Conservation (phyloP, 805 yeast species). For the Candida alai region DNA sequence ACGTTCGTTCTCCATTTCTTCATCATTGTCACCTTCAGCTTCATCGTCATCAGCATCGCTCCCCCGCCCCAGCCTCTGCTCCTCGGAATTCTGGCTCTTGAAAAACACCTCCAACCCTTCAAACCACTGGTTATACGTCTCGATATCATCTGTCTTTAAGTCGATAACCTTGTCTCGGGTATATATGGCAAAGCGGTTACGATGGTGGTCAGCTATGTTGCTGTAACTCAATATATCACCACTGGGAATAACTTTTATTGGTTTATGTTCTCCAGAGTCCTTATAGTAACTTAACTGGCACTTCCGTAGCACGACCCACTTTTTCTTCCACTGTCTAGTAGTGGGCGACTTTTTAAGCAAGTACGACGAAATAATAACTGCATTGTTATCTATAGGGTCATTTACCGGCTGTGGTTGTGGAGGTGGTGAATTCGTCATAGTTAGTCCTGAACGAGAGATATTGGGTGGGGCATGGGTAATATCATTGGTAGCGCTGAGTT, state of each 20-base stretch:
- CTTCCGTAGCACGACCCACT: slow-evolving; percentile 38
- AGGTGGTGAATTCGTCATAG: too few relatives aligned
- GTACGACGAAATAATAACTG: slow-evolving; percentile 6
- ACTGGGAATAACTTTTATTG: slow-evolving; percentile 27
- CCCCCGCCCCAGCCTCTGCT: not conserved
- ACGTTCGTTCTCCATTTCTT: slow-evolving; percentile 3
- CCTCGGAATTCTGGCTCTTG: not conserved
- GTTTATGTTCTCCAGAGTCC: slow-evolving; percentile 35
- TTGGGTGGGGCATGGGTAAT: too few relatives aligned
- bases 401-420: too few relatives aligned
- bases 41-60: slow-evolving; percentile 4
- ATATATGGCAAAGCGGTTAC: slow-evolving; percentile 20
- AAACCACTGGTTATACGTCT: slow-evolving; percentile 16
- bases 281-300: slow-evolving; percentile 38
- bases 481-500: too few relatives aligned
- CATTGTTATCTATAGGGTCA: slow-evolving; percentile 6
- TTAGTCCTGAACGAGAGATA: too few relatives aligned
- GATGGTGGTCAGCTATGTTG: slow-evolving; percentile 13
- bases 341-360: slow-evolving; percentile 7
- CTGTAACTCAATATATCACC: slow-evolving; percentile 17
- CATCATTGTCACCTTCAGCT: slow-evolving; percentile 4
- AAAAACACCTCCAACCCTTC: slow-evolving; percentile 8
- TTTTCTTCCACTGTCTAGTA: slow-evolving; percentile 35
- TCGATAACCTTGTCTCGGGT: slow-evolving; percentile 20
- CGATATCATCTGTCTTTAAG: slow-evolving; percentile 13